phyloP scores from a whole-genome alignment of 179 eudicot species.

The Spergularia azorica region DNA sequence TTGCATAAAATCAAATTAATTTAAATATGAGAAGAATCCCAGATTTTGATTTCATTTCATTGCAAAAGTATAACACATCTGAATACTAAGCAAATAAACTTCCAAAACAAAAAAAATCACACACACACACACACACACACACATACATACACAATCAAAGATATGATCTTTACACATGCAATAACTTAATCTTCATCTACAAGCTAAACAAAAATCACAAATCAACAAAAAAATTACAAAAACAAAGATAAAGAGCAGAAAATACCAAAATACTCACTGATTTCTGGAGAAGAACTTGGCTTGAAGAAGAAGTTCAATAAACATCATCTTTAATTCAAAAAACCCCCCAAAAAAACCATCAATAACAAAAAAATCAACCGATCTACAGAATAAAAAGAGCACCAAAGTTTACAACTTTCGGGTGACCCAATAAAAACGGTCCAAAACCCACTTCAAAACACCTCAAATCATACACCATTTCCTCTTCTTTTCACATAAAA shows the following conservation, averaged over 20 bases:
- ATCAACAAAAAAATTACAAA: no score
- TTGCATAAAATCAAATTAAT: constrained; percentile 1
- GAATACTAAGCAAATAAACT: not conserved
- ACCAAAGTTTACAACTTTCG: not conserved
- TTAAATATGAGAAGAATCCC: constrained; percentile 1
- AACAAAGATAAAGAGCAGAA: constrained; percentile 6
- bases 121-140: no score
- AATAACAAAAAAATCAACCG: constrained; percentile 8
- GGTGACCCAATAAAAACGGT: constrained; percentile 3
- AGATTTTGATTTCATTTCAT: not conserved
- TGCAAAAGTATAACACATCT: not conserved
- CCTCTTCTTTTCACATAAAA: not conserved
- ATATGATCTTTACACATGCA: not conserved
- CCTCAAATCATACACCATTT: constrained; percentile 17
- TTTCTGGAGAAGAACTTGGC: constrained; percentile 7
- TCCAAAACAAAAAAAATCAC: no score
- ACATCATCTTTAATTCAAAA: constrained; percentile 4
- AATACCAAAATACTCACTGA: constrained; percentile 26
- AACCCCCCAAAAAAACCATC: constrained; percentile 1
- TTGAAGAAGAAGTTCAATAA: constrained; percentile 12
- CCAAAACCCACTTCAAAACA: not conserved
- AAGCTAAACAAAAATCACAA: not conserved
- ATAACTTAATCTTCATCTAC: not conserved
- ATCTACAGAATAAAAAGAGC: constrained; percentile 1
- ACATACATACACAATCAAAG: not conserved